A percentile compares a stretch with the other conserved stretches of the same genome.
These are phyloP conservation scores for Porosira glacialis DNA, from an alignment of 352 stramenopile species.

Conservation along the genomic window DNA sequence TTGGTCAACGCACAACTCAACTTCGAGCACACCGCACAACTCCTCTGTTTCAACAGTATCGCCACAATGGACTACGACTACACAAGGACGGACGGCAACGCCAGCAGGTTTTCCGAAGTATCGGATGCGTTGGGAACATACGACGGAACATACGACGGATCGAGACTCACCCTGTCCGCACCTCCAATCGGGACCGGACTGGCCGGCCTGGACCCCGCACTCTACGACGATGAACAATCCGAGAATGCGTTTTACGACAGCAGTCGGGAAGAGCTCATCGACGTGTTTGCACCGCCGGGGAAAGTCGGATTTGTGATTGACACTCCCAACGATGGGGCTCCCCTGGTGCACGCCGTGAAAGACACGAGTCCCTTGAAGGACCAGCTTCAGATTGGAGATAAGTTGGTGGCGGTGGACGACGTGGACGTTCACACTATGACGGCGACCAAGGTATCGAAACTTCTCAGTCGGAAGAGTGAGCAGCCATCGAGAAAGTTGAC, in stretches of 20 bases:
- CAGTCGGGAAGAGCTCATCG: slow-evolving; percentile 46
- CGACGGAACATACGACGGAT: neutral
- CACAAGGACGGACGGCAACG: slow-evolving; percentile 67
- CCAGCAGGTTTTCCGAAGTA: slow-evolving; percentile 49
- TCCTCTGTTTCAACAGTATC: no score
- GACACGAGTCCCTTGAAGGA: slow-evolving; percentile 66
- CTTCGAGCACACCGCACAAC: no score
- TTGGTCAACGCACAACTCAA: no score
- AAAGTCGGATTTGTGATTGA: slow-evolving; percentile 82
- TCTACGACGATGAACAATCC: slow-evolving; percentile 39
- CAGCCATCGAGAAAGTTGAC: slow-evolving; percentile 50
- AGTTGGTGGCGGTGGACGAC: slow-evolving; percentile 75
- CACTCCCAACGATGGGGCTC: slow-evolving; percentile 65
- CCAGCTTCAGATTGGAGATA: slow-evolving; percentile 71
- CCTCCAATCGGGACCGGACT: neutral
- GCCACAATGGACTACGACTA: slow-evolving; percentile 80
- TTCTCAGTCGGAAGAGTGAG: slow-evolving; percentile 73
- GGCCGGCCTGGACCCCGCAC: slow-evolving; percentile 8
- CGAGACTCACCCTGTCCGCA: neutral
- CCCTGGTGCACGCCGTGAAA: slow-evolving; percentile 77
- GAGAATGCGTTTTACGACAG: slow-evolving; percentile 40
- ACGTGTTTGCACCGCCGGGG: slow-evolving; percentile 71
- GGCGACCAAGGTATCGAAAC: slow-evolving; percentile 77
- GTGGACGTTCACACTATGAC: slow-evolving; percentile 74
- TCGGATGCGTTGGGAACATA: slow-evolving; percentile 67